phyloP scores from a whole-genome alignment of 106 monocot genomes.

The Vanilla planifolia region DNA sequence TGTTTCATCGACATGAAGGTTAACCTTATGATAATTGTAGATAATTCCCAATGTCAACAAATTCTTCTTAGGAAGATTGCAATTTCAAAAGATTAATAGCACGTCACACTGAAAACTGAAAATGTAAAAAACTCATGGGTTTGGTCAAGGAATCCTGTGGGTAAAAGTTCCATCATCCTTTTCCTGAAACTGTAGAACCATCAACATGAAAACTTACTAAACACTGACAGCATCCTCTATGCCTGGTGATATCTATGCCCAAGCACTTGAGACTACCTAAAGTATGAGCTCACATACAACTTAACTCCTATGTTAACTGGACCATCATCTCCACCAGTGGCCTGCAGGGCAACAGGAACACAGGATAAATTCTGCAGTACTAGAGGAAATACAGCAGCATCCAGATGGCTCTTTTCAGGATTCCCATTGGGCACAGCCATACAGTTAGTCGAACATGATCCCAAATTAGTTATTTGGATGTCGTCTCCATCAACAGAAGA shows the following conservation, averaged over 20 bases:
- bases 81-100: too few relatives aligned
- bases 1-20: too few relatives aligned
- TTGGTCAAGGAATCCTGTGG: slow-evolving; percentile 5
- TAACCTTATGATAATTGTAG: too few relatives aligned
- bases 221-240: not conserved
- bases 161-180: slow-evolving; percentile 10
- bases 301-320: slow-evolving; percentile 49
- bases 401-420: slow-evolving; percentile 8
- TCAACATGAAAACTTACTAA: not conserved
- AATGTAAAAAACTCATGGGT: too few relatives aligned
- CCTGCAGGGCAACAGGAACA: slow-evolving; percentile 52
- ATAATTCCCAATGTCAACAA: too few relatives aligned
- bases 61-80: too few relatives aligned
- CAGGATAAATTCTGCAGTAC: slow-evolving; percentile 29
- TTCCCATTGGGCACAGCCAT: not conserved
- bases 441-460: not conserved
- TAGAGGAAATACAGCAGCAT: slow-evolving; percentile 37
- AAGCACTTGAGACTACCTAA: slow-evolving; percentile 17
- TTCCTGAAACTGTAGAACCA: not conserved
- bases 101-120: too few relatives aligned
- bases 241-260: not conserved
- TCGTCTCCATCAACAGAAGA: slow-evolving; percentile 3
- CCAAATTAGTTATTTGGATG: slow-evolving; percentile 8
- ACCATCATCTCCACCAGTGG: slow-evolving; percentile 54
- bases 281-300: slow-evolving; percentile 51